phyloP scores from a whole-genome alignment of 805 yeast species.

The Candida gorgasii region DNA sequence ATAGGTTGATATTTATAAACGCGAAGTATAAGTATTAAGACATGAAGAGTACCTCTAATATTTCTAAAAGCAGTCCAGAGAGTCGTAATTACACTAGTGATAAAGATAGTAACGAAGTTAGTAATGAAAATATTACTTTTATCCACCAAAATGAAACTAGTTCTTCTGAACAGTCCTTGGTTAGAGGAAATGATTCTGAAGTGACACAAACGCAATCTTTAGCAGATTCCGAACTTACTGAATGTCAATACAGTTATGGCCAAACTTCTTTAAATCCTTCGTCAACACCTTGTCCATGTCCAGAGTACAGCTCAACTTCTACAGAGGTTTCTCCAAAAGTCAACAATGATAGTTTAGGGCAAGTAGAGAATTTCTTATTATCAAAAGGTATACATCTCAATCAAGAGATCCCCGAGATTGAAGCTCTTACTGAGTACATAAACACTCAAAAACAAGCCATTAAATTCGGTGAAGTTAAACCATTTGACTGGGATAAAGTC shows the following conservation, averaged over 20 bases:
- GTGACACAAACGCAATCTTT: conserved; percentile 1
- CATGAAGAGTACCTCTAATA: too few species aligned
- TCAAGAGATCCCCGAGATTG: background rate
- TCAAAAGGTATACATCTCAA: conserved; percentile 1
- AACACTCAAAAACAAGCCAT: background rate
- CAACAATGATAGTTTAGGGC: background rate
- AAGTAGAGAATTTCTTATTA: background rate
- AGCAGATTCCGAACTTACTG: background rate
- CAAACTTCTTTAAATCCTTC: conserved; percentile 7
- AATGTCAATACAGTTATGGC: background rate
- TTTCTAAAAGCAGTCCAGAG: too few species aligned
- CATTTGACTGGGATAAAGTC: conserved; percentile 24
- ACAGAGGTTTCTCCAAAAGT: too few species aligned
- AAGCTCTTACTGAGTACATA: conserved; percentile 1
- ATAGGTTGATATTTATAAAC: conserved; percentile 4
- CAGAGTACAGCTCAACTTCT: background rate
- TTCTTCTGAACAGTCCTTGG: too few species aligned
- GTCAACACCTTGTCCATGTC: conserved; percentile 9
- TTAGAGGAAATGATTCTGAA: background rate
- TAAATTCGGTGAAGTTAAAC: conserved; percentile 12
- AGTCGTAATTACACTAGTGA: too few species aligned
- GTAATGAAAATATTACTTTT: too few species aligned
- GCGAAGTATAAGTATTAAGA: too few species aligned
- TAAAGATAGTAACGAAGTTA: too few species aligned
- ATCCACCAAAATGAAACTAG: too few species aligned